Percentiles rank a stretch among this genome's conserved stretches.
phyloP scores from a whole-genome alignment of 2,329 filamentous ascomycete species.

The Claviceps purpurea region DNA sequence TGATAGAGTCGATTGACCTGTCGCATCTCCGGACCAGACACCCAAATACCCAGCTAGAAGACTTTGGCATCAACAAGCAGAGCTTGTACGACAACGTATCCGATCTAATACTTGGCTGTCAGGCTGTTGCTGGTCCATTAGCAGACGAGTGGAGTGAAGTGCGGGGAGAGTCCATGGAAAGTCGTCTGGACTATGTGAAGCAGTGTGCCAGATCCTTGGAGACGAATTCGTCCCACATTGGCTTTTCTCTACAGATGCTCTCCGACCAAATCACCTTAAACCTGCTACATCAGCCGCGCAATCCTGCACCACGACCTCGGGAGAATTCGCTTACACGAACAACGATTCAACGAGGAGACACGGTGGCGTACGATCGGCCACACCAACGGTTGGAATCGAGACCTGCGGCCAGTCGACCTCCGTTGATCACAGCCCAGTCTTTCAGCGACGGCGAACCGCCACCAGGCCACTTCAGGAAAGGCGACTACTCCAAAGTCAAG shows the following conservation, averaged over 20 bases:
- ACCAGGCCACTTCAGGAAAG: constrained; percentile 41
- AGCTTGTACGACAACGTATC: constrained; percentile 86
- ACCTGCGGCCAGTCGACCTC: constrained; percentile 28
- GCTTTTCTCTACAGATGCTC: constrained; percentile 75
- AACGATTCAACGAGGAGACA: constrained; percentile 42
- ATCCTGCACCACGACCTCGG: constrained; percentile 25
- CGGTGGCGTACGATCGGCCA: constrained; percentile 39
- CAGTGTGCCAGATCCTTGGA: constrained; percentile 69
- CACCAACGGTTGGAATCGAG: constrained; percentile 47
- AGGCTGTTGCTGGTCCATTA: constrained; percentile 80
- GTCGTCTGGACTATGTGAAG: constrained; percentile 68
- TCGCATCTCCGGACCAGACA: constrained; percentile 63
- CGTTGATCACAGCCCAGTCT: constrained; percentile 43
- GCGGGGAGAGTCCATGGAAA: constrained; percentile 80
- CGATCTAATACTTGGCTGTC: constrained; percentile 75
- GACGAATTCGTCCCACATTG: constrained; percentile 73
- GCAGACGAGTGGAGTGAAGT: constrained; percentile 93
- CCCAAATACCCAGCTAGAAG: constrained; percentile 71
- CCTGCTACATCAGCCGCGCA: constrained; percentile 24
- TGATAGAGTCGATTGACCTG: constrained; percentile 85
- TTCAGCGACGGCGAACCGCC: constrained; percentile 47
- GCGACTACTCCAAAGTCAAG: constrained; percentile 49
- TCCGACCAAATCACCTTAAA: constrained; percentile 63
- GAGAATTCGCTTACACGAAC: constrained; percentile 35
- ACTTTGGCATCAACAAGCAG: constrained; percentile 86